Base-by-base conservation (phyloP, 768 basidiomycete genomes). In the Leccinum aurantiacum region DNA sequence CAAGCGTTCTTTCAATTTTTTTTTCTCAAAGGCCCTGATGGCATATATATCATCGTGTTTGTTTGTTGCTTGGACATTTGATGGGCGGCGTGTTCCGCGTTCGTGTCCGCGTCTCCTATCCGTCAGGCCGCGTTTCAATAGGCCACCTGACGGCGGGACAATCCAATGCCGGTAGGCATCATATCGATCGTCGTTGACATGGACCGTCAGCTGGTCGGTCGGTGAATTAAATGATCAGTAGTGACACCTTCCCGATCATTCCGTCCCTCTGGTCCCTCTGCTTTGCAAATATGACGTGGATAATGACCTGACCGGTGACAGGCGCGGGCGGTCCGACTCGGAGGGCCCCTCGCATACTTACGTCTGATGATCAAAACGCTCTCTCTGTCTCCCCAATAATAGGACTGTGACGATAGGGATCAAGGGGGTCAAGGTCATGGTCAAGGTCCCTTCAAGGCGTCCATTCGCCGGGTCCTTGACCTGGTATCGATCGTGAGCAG, bases 61-160 rank as follows among this genome's bases (percentile, higher is more conserved):
- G 55, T 38, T 44, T 55, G 54, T 55, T 60, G 63, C 57, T 50
- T 63, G 44, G 19, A 11, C 44, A 19, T 46, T 19, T 46, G 44
- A 46, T 46, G 44, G 41, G 44, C 44, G 44, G 44, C 44, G 44
- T 46, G 10, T 46, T 46, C 44, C 44, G 44, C 44, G 11, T 19
- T 19, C 44, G 44, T 19, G 44, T 10, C 10, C 44, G 19, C 44
- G 19, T 19, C 44, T 46, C 44, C 44, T 46, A 46, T 46, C 44
- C 19, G 44, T 46, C 44, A 46, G 44, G 44, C 10, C 19, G 44
- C n/a, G 44, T 46, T 46, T 46, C 44, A 46, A 46, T 46, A 19
- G 44, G 19, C 10, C 38, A 41, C 38, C 38, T 17, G 38, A 41
- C 38, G 38, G 38, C 38, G 38, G 38, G 38, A 17, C 38, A n/a